Base-by-base conservation (phyloP, 2,329 filamentous ascomycete genomes). In the Aspergillus arachidicola region DNA sequence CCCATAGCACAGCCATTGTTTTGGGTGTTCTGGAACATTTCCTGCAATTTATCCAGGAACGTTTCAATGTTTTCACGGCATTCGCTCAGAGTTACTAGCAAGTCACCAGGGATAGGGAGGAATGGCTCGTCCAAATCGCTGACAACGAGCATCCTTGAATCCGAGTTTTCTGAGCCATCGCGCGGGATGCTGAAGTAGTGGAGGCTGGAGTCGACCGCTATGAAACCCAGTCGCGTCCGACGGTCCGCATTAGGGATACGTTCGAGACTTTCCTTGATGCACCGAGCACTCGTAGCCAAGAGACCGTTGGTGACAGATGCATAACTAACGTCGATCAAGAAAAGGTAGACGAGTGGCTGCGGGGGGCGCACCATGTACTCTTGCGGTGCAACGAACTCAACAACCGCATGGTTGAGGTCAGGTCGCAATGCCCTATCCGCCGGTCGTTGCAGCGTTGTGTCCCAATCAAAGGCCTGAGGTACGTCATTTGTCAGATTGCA, bases 321-420 rank as follows among this genome's bases (percentile, higher is more conserved):
- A 72, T 93, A 96, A 83, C 93, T 97, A 67, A 97, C 94, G 72
- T 97, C 94, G 73, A 98, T 92, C 71, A 97, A 84, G 85, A 98
- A 98, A 16, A 97, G 86, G 76, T 98, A 98, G 45, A 97, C 94
- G 45, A 98, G 84, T 45, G 95, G 95, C 79, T 97, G 94, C 51
- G 95, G 95, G 61, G 95, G 94, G 65, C 95, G 91, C 41, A 99
- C 95, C 95, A 99, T 99, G 81, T 99, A 99, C 80, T 99, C 95
- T 79, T 99, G 95, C 2, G 95, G 95, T 14, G 95, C 95, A 69
- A 99, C 92, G 75, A 97, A 99, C 75, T 99, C 95, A 64, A 97
- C 94, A 41, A 98, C 93, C n/a, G 93, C 87, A 76, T 97, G 91
- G 81, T 99, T 99, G 65, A 99, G 84, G 77, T 99, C 95, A 45